Conservation (phyloP, 306 rosid genomes). For the Malus orientalis region DNA sequence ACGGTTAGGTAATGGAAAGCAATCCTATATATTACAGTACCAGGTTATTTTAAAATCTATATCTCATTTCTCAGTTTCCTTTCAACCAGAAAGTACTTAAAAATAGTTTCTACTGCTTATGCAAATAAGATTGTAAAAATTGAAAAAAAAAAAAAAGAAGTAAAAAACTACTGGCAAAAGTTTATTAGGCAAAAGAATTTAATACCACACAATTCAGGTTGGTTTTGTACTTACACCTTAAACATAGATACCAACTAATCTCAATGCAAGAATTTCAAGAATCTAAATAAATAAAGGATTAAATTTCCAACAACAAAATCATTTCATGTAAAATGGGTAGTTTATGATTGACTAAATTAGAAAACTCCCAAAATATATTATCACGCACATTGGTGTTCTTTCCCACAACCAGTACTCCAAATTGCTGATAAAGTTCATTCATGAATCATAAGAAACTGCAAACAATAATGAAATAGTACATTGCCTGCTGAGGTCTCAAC, state of each 20-base stretch:
- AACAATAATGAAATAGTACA: conserved; percentile 54
- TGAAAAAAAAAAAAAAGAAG: too few species aligned
- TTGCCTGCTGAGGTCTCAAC: conserved; percentile 89
- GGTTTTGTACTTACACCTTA: background rate
- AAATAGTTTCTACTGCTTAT: background rate
- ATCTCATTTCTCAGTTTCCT: background rate
- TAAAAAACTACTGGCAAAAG: background rate
- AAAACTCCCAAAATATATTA: background rate
- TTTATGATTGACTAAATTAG: background rate
- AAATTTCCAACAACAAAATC: background rate
- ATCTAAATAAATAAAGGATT: background rate
- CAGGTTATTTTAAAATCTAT: background rate
- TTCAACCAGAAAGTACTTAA: background rate
- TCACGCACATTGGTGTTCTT: background rate
- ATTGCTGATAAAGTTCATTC: conserved; percentile 13
- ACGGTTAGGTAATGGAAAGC: background rate
- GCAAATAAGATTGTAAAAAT: background rate
- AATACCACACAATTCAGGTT: background rate
- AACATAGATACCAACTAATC: background rate
- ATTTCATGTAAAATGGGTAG: background rate
- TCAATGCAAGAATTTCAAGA: background rate
- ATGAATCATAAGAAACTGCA: background rate
- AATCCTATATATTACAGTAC: background rate
- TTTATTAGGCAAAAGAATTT: background rate
- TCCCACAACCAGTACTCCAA: background rate